Base-by-base conservation (phyloP, 2,329 filamentous ascomycete genomes). In the Claviceps purpurea region DNA sequence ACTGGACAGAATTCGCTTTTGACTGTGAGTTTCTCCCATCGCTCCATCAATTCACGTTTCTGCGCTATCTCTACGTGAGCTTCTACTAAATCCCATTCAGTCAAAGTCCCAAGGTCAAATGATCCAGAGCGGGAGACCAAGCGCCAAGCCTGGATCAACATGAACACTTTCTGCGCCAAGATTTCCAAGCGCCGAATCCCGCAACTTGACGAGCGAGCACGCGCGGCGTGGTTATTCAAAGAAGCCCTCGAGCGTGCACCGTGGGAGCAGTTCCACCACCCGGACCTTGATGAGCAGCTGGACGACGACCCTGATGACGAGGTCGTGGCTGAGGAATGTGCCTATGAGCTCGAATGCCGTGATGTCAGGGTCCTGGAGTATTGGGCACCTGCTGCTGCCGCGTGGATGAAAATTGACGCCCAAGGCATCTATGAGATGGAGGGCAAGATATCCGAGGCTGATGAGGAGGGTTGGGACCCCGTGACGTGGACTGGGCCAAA, bases 321-420 rank as follows among this genome's bases (percentile, higher is more conserved):
- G 16, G 43, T 16, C 16, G 37, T 51, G 8, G 50, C 50, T 2
- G 43, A 20, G 11, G 22, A 47, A 5, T 51, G 50, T 20, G 50
- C 42, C 26, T 51, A 51, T 24, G 50, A 51, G 24, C 50, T 51
- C n/a, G 50, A 51, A 16, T 51, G 50, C 38, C 50, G 50, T 4
- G 50, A 51, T 38, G 24, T 51, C 6, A 51, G 43, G 38, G 42
- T 41, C 16, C 22, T 51, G 10, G 50, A 51, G 30, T 51, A 51
- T 22, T 51, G 50, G 50, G 50, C 44, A 26, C 43, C 50, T n/a
- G 49, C 49, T 16, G 50, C 50, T 6, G 50, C 43, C 4, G 43
- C 16, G 8, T 50, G 49, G 49, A 26, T 46, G 41, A 50, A 46
- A 22, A 45, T 45, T 4, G 37, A 41, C 37, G 22, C 47, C 22